Conservation (phyloP, 345 rosid genomes). For the Aquilaria malaccensis region DNA sequence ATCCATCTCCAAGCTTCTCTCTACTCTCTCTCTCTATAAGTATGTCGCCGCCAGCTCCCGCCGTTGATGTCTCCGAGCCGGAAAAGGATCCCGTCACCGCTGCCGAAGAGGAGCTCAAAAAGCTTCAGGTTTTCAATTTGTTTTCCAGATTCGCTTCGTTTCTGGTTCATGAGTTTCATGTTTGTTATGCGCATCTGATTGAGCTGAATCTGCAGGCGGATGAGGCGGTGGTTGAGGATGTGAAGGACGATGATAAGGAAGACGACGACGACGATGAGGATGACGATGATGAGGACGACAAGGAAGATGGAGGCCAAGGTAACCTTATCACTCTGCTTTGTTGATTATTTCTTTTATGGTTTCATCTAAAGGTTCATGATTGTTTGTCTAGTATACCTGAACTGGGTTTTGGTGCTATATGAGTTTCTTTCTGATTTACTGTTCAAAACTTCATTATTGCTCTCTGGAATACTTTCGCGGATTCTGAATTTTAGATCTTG, state of each 20-base stretch:
- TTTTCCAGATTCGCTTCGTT: neutral
- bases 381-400: too few species aligned
- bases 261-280: constrained; percentile 69
- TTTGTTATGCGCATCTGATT: neutral
- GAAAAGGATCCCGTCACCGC: constrained; percentile 21
- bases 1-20: too few species aligned
- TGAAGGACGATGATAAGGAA: constrained; percentile 54
- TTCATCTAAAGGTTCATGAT: too few species aligned
- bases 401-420: too few species aligned
- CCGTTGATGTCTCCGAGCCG: constrained; percentile 34
- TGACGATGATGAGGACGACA: constrained; percentile 59
- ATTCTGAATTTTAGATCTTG: too few species aligned
- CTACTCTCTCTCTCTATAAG: neutral
- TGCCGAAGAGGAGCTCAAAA: constrained; percentile 29
- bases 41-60: constrained; percentile 65
- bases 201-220: constrained; percentile 23
- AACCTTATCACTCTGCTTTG: neutral
- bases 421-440: too few species aligned
- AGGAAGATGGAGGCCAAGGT: constrained; percentile 61
- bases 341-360: too few species aligned
- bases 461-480: too few species aligned
- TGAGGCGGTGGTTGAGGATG: constrained; percentile 60
- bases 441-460: too few species aligned
- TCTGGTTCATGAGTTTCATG: neutral
- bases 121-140: constrained; percentile 30